Conservation (phyloP, 2,329 filamentous ascomycete species). For the Pyricularia pennisetigena region DNA sequence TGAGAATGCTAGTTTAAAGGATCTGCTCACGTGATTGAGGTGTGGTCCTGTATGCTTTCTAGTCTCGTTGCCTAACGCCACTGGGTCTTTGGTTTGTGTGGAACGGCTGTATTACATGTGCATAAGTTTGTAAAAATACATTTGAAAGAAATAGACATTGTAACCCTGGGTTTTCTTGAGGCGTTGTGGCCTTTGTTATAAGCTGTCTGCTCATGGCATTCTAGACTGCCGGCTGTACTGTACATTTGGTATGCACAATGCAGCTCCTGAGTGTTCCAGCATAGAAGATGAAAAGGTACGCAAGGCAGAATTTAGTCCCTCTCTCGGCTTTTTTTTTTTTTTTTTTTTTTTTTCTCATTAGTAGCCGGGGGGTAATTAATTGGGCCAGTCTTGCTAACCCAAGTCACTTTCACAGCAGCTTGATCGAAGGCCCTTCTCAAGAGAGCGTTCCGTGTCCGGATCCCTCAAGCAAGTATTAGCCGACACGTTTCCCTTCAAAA, state of each 20-base stretch:
- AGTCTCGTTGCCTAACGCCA: background rate
- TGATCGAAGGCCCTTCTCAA: background rate
- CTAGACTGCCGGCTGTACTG: background rate
- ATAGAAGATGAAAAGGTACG: background rate
- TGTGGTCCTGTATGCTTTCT: background rate
- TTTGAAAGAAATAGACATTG: background rate
- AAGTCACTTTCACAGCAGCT: background rate
- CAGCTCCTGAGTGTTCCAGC: background rate
- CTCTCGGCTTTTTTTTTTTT: background rate
- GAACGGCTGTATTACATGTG: background rate
- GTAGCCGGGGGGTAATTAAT: background rate
- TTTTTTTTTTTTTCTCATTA: background rate
- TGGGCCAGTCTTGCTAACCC: background rate
- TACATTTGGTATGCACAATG: background rate
- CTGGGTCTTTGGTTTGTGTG: background rate
- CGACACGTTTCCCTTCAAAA: background rate
- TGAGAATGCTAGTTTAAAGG: background rate
- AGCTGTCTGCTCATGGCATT: background rate
- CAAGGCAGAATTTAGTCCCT: background rate
- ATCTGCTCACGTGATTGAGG: background rate
- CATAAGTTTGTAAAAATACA: background rate
- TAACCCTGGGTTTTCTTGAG: background rate
- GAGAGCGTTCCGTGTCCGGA: background rate
- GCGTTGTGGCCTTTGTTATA: background rate
- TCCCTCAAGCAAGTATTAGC: background rate